Percentiles rank a stretch among this genome's conserved stretches.
These are phyloP conservation scores for Fusarium longipes DNA, from an alignment of 2,329 filamentous ascomycete genomes.

Conservation along the genomic window DNA sequence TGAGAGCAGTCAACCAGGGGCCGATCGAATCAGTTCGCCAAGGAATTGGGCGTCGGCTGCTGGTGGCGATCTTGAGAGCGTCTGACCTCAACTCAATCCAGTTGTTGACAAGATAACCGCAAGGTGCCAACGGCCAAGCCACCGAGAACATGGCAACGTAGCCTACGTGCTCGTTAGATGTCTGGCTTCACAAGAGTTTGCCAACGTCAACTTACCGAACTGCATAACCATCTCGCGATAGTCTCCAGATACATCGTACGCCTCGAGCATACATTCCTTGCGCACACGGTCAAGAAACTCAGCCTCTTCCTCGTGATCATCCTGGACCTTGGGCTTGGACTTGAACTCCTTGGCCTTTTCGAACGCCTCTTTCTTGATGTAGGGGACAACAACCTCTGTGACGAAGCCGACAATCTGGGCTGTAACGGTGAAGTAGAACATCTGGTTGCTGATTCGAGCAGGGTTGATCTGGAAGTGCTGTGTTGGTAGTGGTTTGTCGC, in stretches of 20 bases:
- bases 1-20: constrained; percentile 86
- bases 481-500: constrained; percentile 75
- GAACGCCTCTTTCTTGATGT: constrained; percentile 81
- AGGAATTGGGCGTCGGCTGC: constrained; percentile 89
- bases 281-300: constrained; percentile 85
- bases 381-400: constrained; percentile 87
- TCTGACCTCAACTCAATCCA: constrained; percentile 96
- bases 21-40: constrained; percentile 94
- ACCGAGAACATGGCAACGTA: constrained; percentile 93
- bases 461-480: constrained; percentile 84
- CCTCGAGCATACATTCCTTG: constrained; percentile 81
- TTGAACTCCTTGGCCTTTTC: constrained; percentile 83
- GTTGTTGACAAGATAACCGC: constrained; percentile 93
- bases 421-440: constrained; percentile 96
- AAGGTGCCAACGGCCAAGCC: constrained; percentile 91
- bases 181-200: neutral
- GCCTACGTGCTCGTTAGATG: constrained; percentile 57
- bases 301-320: constrained; percentile 80
- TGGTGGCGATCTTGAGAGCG: constrained; percentile 91
- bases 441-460: constrained; percentile 84
- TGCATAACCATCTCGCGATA: constrained; percentile 95
- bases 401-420: constrained; percentile 90
- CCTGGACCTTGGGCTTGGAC: constrained; percentile 61
- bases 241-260: constrained; percentile 91
- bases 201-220: constrained; percentile 62